A percentile compares a stretch with the other conserved stretches of the same genome.
These are phyloP conservation scores for Exophiala sp. DNA, from an alignment of 2,329 filamentous ascomycete species.

Conservation along the genomic window DNA sequence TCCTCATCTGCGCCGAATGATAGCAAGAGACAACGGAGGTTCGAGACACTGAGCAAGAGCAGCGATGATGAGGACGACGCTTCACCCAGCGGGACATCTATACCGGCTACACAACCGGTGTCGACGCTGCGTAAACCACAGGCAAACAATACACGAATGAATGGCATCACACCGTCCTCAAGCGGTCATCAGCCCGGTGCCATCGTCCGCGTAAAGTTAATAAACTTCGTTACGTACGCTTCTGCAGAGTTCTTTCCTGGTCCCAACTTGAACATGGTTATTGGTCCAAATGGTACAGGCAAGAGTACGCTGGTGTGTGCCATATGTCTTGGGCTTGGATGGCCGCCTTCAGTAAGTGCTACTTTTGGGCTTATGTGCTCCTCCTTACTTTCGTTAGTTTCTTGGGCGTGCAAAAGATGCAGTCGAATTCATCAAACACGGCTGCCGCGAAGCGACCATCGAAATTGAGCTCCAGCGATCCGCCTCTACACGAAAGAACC, in stretches of 20 bases:
- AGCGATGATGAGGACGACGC: slow-evolving; percentile 20
- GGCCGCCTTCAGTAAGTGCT: slow-evolving; percentile 58
- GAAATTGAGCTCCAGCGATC: slow-evolving; percentile 80
- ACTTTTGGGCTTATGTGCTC: not conserved
- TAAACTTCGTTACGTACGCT: slow-evolving; percentile 93
- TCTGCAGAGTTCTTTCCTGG: slow-evolving; percentile 87
- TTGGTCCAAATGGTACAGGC: slow-evolving; percentile 96
- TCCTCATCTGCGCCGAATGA: slow-evolving; percentile 26
- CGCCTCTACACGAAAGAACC: slow-evolving; percentile 53
- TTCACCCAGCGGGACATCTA: not conserved
- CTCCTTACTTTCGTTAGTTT: slow-evolving; percentile 45
- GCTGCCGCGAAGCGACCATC: slow-evolving; percentile 70
- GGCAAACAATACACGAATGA: not conserved
- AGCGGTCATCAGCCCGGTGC: slow-evolving; percentile 64
- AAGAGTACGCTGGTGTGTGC: slow-evolving; percentile 97
- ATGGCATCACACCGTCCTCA: not conserved
- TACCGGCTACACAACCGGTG: not conserved
- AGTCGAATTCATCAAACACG: slow-evolving; percentile 91
- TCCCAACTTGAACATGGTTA: slow-evolving; percentile 95
- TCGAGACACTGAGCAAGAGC: not conserved
- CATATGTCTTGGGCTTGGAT: slow-evolving; percentile 89
- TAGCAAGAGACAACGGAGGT: slow-evolving; percentile 24
- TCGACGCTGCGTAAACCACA: not conserved
- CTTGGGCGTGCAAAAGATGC: slow-evolving; percentile 81
- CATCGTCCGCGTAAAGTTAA: slow-evolving; percentile 80